Base-by-base conservation (phyloP, 208 protist species). In the Leishmania braziliensis region DNA sequence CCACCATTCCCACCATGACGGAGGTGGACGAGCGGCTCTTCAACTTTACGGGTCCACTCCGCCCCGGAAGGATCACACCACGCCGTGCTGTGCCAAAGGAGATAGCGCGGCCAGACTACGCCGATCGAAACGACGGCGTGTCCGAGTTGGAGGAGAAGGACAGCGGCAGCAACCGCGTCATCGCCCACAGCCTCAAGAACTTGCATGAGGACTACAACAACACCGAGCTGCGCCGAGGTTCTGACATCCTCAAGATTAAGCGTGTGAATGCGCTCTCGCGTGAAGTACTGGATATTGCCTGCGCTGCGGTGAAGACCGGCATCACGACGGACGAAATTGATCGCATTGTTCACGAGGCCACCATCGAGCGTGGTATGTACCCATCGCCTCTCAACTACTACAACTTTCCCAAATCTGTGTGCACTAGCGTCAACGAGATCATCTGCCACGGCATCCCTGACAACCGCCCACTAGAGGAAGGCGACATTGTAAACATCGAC, bases 401-500 rank as follows among this genome's bases (percentile, higher is more conserved):
- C 87, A 92, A 93, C 76, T 99, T 99, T 85, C 99, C 99, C 75
- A 99, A 99, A 89, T 99, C 97, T 39, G 95, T 98, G 58, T 99
- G 99, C 90, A 99, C 98, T 26, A 98, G 91, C 78, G 79, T 99
- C 16, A 98, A 99, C 84, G 96, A 99, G 86, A 90, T 99, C 46
- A 98, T 99, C 69, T 98, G 95, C 83, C 98, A 98, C 85, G 96
- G 96, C 82, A 99, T 99, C 79, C 99, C 99, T 50, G 99, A 99
- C 86, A 86, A 80, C 77, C 88, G 98, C 39, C 87, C 91, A 50
- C 89, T 99, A 0, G 75, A 97, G 79, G 96, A 99, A 46, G 99
- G 99, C 53, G 99, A 99, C 86, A 99, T 99, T 84, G 86, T 99
- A 23, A 99, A 99, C 88, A 84, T 99, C 18, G 99, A 99, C 89